Conservation (phyloP, 2,329 filamentous ascomycete genomes). For the Gliomastix tumulicola region DNA sequence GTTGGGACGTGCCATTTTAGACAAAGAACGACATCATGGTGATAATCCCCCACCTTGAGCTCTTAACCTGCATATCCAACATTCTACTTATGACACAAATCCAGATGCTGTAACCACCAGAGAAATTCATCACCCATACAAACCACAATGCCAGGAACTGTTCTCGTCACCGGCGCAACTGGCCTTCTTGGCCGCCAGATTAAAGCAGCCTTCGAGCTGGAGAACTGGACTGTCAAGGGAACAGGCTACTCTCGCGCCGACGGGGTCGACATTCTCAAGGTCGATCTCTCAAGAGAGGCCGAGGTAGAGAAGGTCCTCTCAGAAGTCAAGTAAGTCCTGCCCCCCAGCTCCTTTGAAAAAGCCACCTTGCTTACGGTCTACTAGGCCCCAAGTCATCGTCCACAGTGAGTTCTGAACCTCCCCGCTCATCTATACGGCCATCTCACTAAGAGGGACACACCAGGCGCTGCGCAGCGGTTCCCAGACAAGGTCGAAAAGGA, state of each 20-base stretch:
- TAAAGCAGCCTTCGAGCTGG: slow-evolving; percentile 57
- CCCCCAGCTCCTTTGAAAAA: neutral
- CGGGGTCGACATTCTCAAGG: slow-evolving; percentile 58
- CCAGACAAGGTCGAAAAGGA: slow-evolving; percentile 80
- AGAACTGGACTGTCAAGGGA: slow-evolving; percentile 60
- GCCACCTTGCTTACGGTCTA: neutral
- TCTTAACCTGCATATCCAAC: too few species aligned
- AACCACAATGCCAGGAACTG: too few species aligned
- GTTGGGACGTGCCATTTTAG: too few species aligned
- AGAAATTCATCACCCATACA: too few species aligned
- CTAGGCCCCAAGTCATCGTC: slow-evolving; percentile 68
- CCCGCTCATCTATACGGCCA: too few species aligned
- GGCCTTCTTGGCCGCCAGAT: slow-evolving; percentile 80
- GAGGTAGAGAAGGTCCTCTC: slow-evolving; percentile 45
- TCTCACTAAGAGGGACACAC: too few species aligned
- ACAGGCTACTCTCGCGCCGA: slow-evolving; percentile 69
- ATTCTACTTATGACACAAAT: too few species aligned
- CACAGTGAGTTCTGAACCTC: slow-evolving; percentile 60
- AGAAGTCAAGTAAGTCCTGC: slow-evolving; percentile 41
- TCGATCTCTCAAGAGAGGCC: slow-evolving; percentile 39
- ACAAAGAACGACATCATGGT: too few species aligned
- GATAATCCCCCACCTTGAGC: too few species aligned
- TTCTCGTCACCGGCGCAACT: slow-evolving; percentile 76
- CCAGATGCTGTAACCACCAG: too few species aligned
- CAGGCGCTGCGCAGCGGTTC: slow-evolving; percentile 80